phyloP scores from a whole-genome alignment of 139 green algal species.

The Chlamydomonas sp. region DNA sequence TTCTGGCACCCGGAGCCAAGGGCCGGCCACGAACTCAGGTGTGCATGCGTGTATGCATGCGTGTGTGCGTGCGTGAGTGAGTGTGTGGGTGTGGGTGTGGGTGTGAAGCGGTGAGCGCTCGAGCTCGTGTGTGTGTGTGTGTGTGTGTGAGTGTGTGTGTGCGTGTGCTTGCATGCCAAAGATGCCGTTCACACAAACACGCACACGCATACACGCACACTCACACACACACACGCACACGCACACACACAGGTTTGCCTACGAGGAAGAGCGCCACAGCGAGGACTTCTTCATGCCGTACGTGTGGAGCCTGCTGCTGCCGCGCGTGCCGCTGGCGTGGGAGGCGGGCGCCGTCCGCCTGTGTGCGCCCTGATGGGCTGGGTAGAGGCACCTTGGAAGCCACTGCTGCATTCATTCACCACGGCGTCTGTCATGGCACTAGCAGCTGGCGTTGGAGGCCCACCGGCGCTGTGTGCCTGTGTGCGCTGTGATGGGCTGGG shows the following conservation, averaged over 20 bases:
- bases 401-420: too few species aligned
- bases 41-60: not conserved
- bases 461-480: too few species aligned
- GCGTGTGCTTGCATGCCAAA: not conserved
- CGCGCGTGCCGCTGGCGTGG: not conserved
- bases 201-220: not conserved
- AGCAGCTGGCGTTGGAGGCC: too few species aligned
- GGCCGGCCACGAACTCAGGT: too few species aligned
- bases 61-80: not conserved
- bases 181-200: not conserved
- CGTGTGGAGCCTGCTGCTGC: constrained; percentile 24
- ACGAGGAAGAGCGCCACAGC: constrained; percentile 61
- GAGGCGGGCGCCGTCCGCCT: not conserved
- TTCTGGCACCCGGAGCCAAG: too few species aligned
- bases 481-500: too few species aligned
- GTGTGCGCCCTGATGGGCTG: too few species aligned
- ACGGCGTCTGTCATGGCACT: too few species aligned
- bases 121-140: not conserved
- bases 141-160: not conserved
- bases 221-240: not conserved
- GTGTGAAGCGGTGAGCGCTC: not conserved
- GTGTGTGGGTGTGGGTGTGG: not conserved
- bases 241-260: constrained; percentile 44
- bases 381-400: too few species aligned
- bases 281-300: constrained; percentile 70